Evolutionary conservation across 2,329 filamentous ascomycete genomes (phyloP).

Genomic region (Aspergillus sp.): DNA sequence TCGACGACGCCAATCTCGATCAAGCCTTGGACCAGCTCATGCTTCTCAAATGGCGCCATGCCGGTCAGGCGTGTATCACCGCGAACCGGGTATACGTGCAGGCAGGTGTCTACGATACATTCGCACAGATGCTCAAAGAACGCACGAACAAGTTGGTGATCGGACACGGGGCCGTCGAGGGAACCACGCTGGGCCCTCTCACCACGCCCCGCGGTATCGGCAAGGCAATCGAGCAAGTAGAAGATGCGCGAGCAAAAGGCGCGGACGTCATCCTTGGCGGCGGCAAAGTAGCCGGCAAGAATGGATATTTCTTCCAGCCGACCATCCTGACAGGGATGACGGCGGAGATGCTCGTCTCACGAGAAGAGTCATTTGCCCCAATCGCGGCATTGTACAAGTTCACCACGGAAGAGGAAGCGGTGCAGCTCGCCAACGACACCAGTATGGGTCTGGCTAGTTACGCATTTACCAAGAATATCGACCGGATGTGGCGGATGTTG

Average conservation of each 20-base stretch:
- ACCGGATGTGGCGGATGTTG: constrained; percentile 60
- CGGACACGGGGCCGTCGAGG: constrained; percentile 54
- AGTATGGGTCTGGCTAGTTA: constrained; percentile 64
- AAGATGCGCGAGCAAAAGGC: constrained; percentile 60
- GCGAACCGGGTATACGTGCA: constrained; percentile 45
- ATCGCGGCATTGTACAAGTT: constrained; percentile 61
- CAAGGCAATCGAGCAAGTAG: constrained; percentile 55
- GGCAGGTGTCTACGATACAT: constrained; percentile 44
- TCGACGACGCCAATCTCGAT: constrained; percentile 60
- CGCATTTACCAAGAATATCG: constrained; percentile 64
- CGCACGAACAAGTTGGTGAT: constrained; percentile 50
- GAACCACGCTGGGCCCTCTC: constrained; percentile 57
- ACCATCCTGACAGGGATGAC: constrained; percentile 60
- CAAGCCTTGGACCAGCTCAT: constrained; percentile 36
- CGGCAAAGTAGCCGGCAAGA: constrained; percentile 41
- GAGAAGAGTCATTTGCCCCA: constrained; percentile 63
- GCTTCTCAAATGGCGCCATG: constrained; percentile 39
- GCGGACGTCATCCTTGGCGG: constrained; percentile 62
- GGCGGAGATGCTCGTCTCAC: constrained; percentile 52
- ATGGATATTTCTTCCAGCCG: constrained; percentile 66
- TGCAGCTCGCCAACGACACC: constrained; percentile 56
- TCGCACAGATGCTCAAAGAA: constrained; percentile 51
- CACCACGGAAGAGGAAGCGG: constrained; percentile 61
- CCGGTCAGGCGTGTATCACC: constrained; percentile 42
- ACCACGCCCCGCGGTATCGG: constrained; percentile 54